Evolutionary conservation across 2,329 filamentous ascomycete species (phyloP).

Genomic region (Uncinocarpus reesii): DNA sequence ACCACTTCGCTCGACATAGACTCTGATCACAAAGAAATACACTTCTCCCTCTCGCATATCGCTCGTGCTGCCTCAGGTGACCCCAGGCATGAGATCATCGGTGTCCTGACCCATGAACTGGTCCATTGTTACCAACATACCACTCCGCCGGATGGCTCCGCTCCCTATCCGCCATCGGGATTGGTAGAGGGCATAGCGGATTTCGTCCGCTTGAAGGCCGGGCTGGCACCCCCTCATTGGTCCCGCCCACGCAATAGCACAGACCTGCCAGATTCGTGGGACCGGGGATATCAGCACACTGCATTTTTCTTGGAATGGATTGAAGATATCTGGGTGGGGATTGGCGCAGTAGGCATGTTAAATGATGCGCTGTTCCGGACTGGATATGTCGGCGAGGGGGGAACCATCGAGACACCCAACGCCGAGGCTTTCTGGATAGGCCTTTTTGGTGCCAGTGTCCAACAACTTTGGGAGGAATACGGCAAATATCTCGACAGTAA

Average conservation of each 20-base stretch:
- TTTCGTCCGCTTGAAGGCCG: constrained; percentile 71
- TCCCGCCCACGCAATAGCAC: constrained; percentile 41
- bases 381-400: constrained; percentile 26
- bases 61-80: constrained; percentile 22
- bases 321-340: constrained; percentile 59
- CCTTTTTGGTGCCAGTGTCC: constrained; percentile 56
- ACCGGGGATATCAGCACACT: constrained; percentile 80
- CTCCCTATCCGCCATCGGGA: constrained; percentile 50
- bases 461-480: constrained; percentile 68
- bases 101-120: constrained; percentile 82
- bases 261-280: constrained; percentile 57
- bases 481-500: constrained; percentile 36
- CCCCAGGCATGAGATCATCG: constrained; percentile 54
- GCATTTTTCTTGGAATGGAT: constrained; percentile 85
- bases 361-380: constrained; percentile 31
- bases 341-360: constrained; percentile 52
- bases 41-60: constrained; percentile 73
- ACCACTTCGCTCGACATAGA: constrained; percentile 73
- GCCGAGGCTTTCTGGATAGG: constrained; percentile 27
- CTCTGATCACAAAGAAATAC: constrained; percentile 82
- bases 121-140: constrained; percentile 92
- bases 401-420: background rate
- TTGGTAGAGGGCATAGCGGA: constrained; percentile 87
- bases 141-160: constrained; percentile 35
- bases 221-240: constrained; percentile 75